Base-by-base conservation (phyloP, 306 rosid genomes). In the Prosopis cineraria region DNA sequence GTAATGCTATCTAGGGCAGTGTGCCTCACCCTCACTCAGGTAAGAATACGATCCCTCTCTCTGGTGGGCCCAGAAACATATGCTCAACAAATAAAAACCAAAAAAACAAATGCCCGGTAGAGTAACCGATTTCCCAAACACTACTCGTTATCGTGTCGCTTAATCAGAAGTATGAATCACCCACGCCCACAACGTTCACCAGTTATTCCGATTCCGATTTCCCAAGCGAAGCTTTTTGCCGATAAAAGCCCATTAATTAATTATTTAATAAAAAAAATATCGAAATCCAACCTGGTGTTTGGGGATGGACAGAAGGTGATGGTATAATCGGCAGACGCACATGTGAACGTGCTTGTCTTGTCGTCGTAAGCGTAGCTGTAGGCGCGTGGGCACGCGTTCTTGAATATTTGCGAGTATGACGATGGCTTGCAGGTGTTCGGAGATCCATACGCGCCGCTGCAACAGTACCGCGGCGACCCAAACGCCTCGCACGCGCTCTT, bases 321-420 rank as follows among this genome's bases (percentile, higher is more conserved):
- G 6, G 75, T 67, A 56, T 94, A 94, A 83, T 90, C 92, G 0
- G 90, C 97, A 4, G 77, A 29, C 0, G 91, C 89, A 48, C 98
- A 94, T 4, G 98, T 91, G 78, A 91, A 94, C 2, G 98, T 94
- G 60, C 94, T 91, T 1, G 94, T 85, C 71, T 70, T 82, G 10
- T 94, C 98, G 50, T 94, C 98, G 27, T 91, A 94, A 2, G 98
- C 98, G 64, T 94, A 91, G 79, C 98, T 94, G 70, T 91, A 94
- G 0, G 98, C 97, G 22, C 90, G 88, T 74, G 98, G 97, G 84
- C 98, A 94, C 0, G 94, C 94, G n/a, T 3, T 88, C 84, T 94
- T 94, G 77, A 94, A 94, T 2, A 88, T 45, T 85, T 79, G 66
- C 0, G 98, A 91, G 84, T 91, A 94, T 6, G 86, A 53, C 10